A percentile compares a stretch with the other conserved stretches of the same genome.
Evolutionary conservation across 768 basidiomycete genomes (phyloP).

Genomic region (Leucocoprinus birnbaumii): DNA sequence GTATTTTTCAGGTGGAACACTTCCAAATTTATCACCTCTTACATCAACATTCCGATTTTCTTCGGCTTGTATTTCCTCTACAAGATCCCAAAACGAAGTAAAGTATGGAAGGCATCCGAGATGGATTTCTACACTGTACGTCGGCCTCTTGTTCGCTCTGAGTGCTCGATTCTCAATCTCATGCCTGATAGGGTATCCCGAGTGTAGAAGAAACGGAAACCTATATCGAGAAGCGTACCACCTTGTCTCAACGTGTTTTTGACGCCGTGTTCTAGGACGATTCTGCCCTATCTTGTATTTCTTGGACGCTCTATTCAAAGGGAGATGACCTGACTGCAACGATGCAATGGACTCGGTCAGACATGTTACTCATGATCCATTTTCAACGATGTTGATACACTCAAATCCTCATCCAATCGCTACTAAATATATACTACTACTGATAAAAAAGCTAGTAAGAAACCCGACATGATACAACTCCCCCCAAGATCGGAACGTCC

Average conservation of each 20-base stretch:
- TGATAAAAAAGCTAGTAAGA: no score
- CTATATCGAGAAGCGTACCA: conserved; percentile 47
- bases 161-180: background rate
- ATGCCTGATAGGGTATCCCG: conserved; percentile 54
- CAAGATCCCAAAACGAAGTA: conserved; percentile 37
- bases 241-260: conserved; percentile 47
- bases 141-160: conserved; percentile 6
- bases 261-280: conserved; percentile 53
- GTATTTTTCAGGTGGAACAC: conserved; percentile 66
- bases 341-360: no score
- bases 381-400: no score
- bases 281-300: no score
- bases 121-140: conserved; percentile 73
- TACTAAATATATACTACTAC: no score
- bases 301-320: no score
- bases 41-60: conserved; percentile 49
- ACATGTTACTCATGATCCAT: no score
- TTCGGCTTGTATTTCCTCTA: conserved; percentile 39
- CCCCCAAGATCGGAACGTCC: no score
- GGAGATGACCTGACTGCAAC: no score
- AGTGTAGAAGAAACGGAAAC: conserved; percentile 65
- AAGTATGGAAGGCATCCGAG: conserved; percentile 54
- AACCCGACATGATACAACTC: no score
- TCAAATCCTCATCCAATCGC: no score
- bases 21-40: conserved; percentile 43